Conservation (phyloP, 495 filamentous ascomycete species). For the Penicillium alfredii region DNA sequence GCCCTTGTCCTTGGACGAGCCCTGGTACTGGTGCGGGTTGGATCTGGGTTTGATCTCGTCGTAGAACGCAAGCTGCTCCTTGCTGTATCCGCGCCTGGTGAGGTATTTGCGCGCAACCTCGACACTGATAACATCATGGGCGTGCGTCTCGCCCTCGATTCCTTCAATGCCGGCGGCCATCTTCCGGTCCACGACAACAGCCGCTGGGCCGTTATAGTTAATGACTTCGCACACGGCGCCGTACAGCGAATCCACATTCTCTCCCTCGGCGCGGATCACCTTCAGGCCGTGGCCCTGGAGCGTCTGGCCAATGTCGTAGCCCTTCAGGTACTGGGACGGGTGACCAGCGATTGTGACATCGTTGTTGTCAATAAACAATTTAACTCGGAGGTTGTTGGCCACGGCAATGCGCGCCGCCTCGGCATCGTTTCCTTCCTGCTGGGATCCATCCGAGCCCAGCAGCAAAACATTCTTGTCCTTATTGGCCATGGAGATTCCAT, state of each 20-base stretch:
- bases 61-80: slow-evolving; percentile 33
- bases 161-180: slow-evolving; percentile 35
- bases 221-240: slow-evolving; percentile 27
- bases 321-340: slow-evolving; percentile 32
- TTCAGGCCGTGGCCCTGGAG: slow-evolving; percentile 32
- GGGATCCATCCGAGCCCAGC: slow-evolving; percentile 36
- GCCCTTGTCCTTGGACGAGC: slow-evolving; percentile 32
- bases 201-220: slow-evolving; percentile 29
- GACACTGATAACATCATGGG: slow-evolving; percentile 36
- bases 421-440: slow-evolving; percentile 40
- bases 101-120: slow-evolving; percentile 36
- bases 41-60: slow-evolving; percentile 32
- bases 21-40: slow-evolving; percentile 33
- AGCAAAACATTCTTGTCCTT: slow-evolving; percentile 29
- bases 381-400: slow-evolving; percentile 32
- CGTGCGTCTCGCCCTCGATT: slow-evolving; percentile 30
- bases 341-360: slow-evolving; percentile 39
- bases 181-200: slow-evolving; percentile 29
- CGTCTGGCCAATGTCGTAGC: slow-evolving; percentile 28
- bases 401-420: slow-evolving; percentile 37
- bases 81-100: slow-evolving; percentile 32
- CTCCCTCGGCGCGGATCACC: slow-evolving; percentile 30
- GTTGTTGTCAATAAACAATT: slow-evolving; percentile 40
- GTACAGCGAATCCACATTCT: slow-evolving; percentile 33
- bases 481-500: slow-evolving; percentile 36